Base-by-base conservation (phyloP, 2,329 filamentous ascomycete species). In the Penicillium sp. region DNA sequence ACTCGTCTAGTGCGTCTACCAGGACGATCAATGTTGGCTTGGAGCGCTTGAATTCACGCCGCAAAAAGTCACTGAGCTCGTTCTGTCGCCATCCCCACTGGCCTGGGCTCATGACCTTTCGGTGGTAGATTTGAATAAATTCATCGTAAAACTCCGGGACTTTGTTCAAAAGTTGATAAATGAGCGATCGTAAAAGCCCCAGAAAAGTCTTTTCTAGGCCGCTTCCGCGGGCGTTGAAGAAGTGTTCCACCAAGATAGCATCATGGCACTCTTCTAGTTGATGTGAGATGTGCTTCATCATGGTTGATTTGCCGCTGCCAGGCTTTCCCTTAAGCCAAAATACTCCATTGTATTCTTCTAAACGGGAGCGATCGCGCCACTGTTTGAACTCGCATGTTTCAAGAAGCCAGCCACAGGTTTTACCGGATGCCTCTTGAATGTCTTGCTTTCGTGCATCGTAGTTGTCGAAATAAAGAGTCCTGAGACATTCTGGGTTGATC, bases 281-380 rank as follows among this genome's bases (percentile, higher is more conserved):
- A 11, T 42, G 1, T 12, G 52, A 60, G 47, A 58, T 38, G 20
- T 68, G 65, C 33, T 63, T 64, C 48, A 77, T 62, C 30, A 77
- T 56, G 1, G 73, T 77, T 5, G 72, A 75, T 53, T 77, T 77
- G 1, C 74, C 73, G 0, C 69, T 68, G 5, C 74, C 73, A 3
- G 74, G 73, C 24, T 76, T 73, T 1, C 74, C 74, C 49, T 71
- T 72, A 35, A 77, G 69, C 71, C 70, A 76, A 3, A 75, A 67
- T 0, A 74, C 14, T 9, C 50, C 50, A 45, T 52, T 60, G 56
- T 65, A 50, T 7, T 49, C 33, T 45, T 42, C 18, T 11, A 59
- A 28, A 12, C 59, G 1, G 8, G 14, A 7, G 16, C 54, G 54
- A n/a, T 58, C 2, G n/a, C 43, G 52, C 65, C 65, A 68, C 20